Percentiles rank a stretch among this genome's conserved stretches.
These are phyloP conservation scores for Gossypium bickii DNA, from an alignment of 345 rosid species.

Conservation along the genomic window DNA sequence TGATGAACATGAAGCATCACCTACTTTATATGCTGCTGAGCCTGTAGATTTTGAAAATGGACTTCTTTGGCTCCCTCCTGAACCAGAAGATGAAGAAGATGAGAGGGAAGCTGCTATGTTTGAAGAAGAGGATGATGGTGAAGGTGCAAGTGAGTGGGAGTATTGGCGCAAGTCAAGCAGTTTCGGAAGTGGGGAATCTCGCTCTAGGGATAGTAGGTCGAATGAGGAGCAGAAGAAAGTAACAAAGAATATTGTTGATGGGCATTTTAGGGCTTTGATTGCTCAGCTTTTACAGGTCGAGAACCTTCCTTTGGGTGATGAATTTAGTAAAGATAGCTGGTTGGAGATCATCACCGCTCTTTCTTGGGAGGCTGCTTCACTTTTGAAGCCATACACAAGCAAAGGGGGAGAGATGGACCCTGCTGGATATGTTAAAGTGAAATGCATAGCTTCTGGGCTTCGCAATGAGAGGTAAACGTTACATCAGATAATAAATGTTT, in stretches of 20 bases:
- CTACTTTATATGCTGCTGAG: slow-evolving; percentile 54
- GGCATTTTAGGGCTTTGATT: slow-evolving; percentile 93
- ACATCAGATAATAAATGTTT: not conserved
- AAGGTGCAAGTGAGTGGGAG: slow-evolving; percentile 88
- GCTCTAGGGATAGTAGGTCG: slow-evolving; percentile 52
- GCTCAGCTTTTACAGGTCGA: slow-evolving; percentile 87
- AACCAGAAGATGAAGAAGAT: slow-evolving; percentile 97
- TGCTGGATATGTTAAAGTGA: slow-evolving; percentile 94
- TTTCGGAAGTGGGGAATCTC: slow-evolving; percentile 75
- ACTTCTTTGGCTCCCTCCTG: slow-evolving; percentile 91
- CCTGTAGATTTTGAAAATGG: slow-evolving; percentile 94
- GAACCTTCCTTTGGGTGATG: slow-evolving; percentile 61
- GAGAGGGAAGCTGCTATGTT: slow-evolving; percentile 62
- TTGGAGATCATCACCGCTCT: slow-evolving; percentile 84
- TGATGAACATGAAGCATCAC: slow-evolving; percentile 50
- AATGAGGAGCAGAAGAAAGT: slow-evolving; percentile 76
- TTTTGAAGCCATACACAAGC: slow-evolving; percentile 92
- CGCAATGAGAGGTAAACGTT: slow-evolving; percentile 71
- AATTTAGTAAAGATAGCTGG: slow-evolving; percentile 65
- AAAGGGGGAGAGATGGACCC: slow-evolving; percentile 98
- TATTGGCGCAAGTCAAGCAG: slow-evolving; percentile 53
- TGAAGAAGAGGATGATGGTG: slow-evolving; percentile 64
- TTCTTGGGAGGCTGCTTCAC: slow-evolving; percentile 95
- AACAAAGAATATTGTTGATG: slow-evolving; percentile 89
- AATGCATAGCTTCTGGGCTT: slow-evolving; percentile 88